These are phyloP conservation scores for Aureobasidium sp. DNA, from an alignment of 2,329 filamentous ascomycete species.

Conservation along the genomic window DNA sequence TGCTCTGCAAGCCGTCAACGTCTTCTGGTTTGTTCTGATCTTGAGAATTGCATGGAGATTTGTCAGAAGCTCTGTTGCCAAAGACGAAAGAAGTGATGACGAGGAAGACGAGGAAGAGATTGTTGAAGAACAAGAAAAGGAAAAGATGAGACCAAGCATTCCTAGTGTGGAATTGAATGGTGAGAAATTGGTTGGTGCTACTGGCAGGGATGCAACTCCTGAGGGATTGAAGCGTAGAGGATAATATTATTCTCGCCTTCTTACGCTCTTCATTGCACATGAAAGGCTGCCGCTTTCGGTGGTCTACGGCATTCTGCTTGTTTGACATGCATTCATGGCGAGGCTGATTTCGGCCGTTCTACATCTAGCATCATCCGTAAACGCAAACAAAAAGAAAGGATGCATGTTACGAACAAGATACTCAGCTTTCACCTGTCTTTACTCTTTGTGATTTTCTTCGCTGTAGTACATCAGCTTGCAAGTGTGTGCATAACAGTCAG, in stretches of 20 bases:
- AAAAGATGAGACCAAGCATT: neutral
- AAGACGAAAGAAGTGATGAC: slow-evolving; percentile 68
- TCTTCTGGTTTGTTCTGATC: slow-evolving; percentile 78
- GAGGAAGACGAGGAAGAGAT: slow-evolving; percentile 51
- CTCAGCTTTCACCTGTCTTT: no score
- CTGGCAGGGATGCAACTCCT: neutral
- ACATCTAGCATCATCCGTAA: no score
- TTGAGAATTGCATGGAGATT: slow-evolving; percentile 67
- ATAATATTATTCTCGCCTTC: neutral
- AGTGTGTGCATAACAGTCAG: no score
- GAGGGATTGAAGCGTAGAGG: neutral
- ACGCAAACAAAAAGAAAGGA: no score
- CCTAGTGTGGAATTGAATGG: slow-evolving; percentile 6
- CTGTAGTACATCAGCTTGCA: no score
- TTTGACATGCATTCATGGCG: no score
- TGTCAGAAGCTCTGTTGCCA: slow-evolving; percentile 52
- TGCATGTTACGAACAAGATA: no score
- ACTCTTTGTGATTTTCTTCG: no score
- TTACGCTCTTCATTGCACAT: neutral
- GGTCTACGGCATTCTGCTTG: no score
- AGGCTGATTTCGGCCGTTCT: no score
- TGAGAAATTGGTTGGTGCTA: neutral
- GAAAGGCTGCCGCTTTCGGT: no score
- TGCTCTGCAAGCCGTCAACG: slow-evolving; percentile 64
- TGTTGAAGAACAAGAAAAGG: slow-evolving; percentile 1